Base-by-base conservation (phyloP, 345 rosid species). In the Eucalyptus cloeziana region DNA sequence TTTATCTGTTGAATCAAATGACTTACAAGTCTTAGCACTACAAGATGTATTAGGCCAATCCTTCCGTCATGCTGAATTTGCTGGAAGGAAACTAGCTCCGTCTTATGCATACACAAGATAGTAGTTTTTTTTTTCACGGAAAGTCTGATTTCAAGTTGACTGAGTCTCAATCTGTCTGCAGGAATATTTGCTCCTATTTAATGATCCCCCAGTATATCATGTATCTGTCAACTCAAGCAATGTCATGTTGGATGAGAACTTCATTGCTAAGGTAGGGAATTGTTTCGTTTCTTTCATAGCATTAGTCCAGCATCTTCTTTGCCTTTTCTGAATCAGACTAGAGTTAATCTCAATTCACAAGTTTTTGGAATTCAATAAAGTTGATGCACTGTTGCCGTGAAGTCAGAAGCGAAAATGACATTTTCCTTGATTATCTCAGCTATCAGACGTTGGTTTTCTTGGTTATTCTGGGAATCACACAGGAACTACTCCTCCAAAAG, bases 121-220 rank as follows among this genome's bases (percentile, higher is more conserved):
- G 47, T 76, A 19, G 21, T 76, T 76, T 76, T 16, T 40, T 21
- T 37, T 37, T 76, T 76, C 15, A 25, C 0, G 9, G 85, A 40
- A 21, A 40, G 47, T 76, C 85, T 76, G 85, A 43, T 44, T 40
- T 76, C 45, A 76, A 76, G 85, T 76, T 76, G 85, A 76, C 67
- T 12, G 27, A 37, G 60, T 22, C 64, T 30, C 47, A 7, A 12
- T 50, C 47, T 31, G 47, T 49, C 54, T 62, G 54, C 97, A 98
- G 99, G 99, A 98, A 86, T 98, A 98, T 91, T 89, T 97, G 92
- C 93, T 96, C 87, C 93, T 96, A 87, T 98, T 96, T 93, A 95
- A 95, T 88, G 94, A 93, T 67, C 96, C 95, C 56, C 95, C 95
- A 22, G 88, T 93, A 22, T 94, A 93, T 90, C 95, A 91, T 87